Conservation (phyloP, 306 rosid genomes). For the Lathyrus aphaca region DNA sequence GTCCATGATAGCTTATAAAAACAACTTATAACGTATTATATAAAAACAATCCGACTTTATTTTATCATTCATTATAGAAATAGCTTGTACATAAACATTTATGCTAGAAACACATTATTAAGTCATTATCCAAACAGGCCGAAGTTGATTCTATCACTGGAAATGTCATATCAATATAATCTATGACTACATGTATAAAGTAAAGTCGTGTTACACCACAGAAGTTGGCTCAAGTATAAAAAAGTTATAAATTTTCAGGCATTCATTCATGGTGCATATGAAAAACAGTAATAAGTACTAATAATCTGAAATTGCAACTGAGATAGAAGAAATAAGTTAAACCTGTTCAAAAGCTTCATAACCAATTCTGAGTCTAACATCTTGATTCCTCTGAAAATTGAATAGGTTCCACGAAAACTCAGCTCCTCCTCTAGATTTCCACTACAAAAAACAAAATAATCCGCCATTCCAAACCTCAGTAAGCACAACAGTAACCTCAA, state of each 20-base stretch:
- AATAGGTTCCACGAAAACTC: conserved; percentile 74
- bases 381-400: conserved; percentile 84
- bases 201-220: not conserved
- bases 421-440: conserved; percentile 70
- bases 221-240: not conserved
- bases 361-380: conserved; percentile 80
- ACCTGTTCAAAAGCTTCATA: conserved; percentile 76
- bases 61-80: no score
- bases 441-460: conserved; percentile 43
- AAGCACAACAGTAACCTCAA: no score
- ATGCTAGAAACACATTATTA: no score
- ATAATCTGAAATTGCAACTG: not conserved
- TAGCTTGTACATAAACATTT: not conserved
- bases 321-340: not conserved
- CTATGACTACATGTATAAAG: conserved; percentile 9
- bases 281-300: not conserved
- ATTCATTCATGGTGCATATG: not conserved
- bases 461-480: not conserved
- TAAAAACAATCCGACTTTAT: not conserved
- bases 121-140: not conserved
- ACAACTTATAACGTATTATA: not conserved
- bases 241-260: not conserved
- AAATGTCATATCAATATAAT: not conserved
- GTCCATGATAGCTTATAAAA: no score
- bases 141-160: not conserved